Conservation (phyloP, 2,329 filamentous ascomycete species). For the Aspergillus arachidicola region DNA sequence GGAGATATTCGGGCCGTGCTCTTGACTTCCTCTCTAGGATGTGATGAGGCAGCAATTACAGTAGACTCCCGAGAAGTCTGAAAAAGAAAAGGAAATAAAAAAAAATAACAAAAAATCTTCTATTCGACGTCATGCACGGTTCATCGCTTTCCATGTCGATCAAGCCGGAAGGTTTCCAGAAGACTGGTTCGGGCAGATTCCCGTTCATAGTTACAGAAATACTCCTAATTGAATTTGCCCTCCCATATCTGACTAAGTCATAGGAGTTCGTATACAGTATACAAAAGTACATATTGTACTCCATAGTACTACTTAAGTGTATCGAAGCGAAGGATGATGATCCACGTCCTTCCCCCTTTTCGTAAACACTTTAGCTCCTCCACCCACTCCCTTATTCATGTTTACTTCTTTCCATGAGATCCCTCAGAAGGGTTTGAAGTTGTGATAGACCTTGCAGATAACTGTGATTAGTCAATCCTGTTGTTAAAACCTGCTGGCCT, state of each 20-base stretch:
- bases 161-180: slow-evolving; percentile 6
- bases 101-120: not conserved
- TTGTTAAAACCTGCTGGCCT: not conserved
- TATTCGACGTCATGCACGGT: slow-evolving; percentile 26
- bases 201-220: not conserved
- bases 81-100: not conserved
- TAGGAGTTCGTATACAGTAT: not conserved
- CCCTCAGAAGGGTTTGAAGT: not conserved
- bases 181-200: not conserved
- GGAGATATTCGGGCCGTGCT: slow-evolving; percentile 11
- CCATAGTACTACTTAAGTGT: not conserved
- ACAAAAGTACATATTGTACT: not conserved
- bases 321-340: not conserved
- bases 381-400: not conserved
- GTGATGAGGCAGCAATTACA: slow-evolving; percentile 9
- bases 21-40: slow-evolving; percentile 10
- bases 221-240: not conserved
- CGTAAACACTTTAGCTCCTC: too few relatives aligned
- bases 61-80: not conserved
- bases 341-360: not conserved
- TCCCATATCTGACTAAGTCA: not conserved
- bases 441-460: not conserved
- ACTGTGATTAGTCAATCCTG: not conserved
- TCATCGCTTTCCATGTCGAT: slow-evolving; percentile 20
- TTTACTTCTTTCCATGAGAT: not conserved